These are phyloP conservation scores for Eutrema japonicum DNA, from an alignment of 345 rosid species.

Conservation along the genomic window DNA sequence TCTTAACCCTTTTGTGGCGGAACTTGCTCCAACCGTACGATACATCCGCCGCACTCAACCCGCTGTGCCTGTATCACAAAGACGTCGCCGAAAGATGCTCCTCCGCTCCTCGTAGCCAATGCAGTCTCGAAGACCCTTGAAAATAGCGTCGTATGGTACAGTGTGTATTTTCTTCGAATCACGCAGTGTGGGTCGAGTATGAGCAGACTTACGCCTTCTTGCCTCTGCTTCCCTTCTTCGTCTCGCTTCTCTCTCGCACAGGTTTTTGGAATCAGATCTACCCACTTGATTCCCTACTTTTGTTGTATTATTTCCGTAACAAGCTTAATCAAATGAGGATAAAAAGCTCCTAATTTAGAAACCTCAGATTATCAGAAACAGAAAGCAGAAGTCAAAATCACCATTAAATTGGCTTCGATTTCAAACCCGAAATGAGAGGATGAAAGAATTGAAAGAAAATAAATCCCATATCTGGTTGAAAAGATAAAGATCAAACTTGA, in stretches of 20 bases:
- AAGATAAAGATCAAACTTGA: too few species aligned
- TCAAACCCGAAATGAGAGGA: too few species aligned
- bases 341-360: too few species aligned
- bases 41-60: slow-evolving; percentile 75
- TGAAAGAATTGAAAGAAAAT: too few species aligned
- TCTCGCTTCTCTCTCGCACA: slow-evolving; percentile 60
- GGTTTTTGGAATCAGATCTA: slow-evolving; percentile 45
- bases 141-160: slow-evolving; percentile 78
- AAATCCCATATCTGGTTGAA: too few species aligned
- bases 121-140: slow-evolving; percentile 55
- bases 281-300: not conserved
- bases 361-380: too few species aligned
- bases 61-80: slow-evolving; percentile 54
- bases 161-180: slow-evolving; percentile 78
- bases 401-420: too few species aligned
- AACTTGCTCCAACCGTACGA: slow-evolving; percentile 71
- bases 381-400: too few species aligned
- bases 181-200: slow-evolving; percentile 89
- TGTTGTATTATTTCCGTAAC: not conserved
- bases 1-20: slow-evolving; percentile 68
- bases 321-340: too few species aligned
- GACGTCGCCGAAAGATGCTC: slow-evolving; percentile 22
- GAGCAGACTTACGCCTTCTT: slow-evolving; percentile 92
- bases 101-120: slow-evolving; percentile 37
- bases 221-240: slow-evolving; percentile 76